phyloP scores from a whole-genome alignment of 164 flowering plant species.

The Cinnamomum micranthum region DNA sequence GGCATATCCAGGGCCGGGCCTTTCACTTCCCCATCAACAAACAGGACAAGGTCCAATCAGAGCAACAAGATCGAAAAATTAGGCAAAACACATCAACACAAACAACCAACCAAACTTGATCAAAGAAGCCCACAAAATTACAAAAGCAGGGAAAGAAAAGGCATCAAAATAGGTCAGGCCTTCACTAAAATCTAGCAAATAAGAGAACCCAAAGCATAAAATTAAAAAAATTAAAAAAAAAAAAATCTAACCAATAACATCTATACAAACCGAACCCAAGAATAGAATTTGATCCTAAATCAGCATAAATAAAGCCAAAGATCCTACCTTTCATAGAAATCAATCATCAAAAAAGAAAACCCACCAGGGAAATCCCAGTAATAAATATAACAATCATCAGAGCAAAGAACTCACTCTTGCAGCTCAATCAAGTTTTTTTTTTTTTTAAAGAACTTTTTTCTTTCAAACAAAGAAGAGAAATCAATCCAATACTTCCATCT shows the following conservation, averaged over 20 bases:
- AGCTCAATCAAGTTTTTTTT: neutral
- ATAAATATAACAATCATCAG: neutral
- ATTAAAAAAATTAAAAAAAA: neutral
- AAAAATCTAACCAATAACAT: neutral
- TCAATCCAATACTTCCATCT: neutral
- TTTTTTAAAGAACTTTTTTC: too few relatives aligned
- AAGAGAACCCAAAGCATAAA: neutral
- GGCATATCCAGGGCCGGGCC: too few relatives aligned
- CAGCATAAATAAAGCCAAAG: neutral
- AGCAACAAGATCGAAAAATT: neutral
- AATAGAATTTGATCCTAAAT: neutral
- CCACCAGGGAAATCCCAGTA: neutral
- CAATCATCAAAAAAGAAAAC: neutral
- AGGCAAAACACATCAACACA: neutral
- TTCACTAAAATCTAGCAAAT: neutral
- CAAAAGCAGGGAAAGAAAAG: neutral
- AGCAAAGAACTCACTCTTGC: neutral
- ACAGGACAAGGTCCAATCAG: neutral
- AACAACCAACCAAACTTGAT: neutral
- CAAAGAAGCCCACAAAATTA: neutral
- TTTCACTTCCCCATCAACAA: neutral
- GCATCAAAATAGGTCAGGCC: neutral
- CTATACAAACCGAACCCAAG: neutral
- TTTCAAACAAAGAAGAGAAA: neutral
- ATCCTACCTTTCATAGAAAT: neutral